Evolutionary conservation across 306 rosid genomes (phyloP), one percentile per base, ranked within the genome.

Genomic region (Calophaca sinica): DNA sequence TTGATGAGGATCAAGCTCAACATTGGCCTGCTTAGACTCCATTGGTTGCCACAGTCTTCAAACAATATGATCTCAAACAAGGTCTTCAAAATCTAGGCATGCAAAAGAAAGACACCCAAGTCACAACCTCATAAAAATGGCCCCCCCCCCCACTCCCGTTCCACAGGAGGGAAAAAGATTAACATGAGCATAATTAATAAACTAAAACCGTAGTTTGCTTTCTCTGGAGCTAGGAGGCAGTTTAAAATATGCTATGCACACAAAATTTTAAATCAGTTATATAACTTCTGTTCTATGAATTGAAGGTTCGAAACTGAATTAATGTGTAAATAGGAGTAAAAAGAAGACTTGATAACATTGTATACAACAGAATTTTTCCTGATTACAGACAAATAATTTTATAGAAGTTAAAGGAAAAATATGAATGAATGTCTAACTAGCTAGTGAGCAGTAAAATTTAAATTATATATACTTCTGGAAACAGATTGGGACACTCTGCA

Each of bases 21-120:
- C 96, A 94, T 94, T 55, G 98, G 97, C 82, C 96, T 89, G 88
- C 98, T 94, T 79, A 94, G 88, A 83, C 92, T 88, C 97, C 97
- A 91, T 72, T 94, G 98, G 83, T 94, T 94, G 75, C 93, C 90
- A 77, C 94, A 86, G 70, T 94, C 98, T 83, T 91, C 98, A 33
- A 94, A 94, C 76, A 94, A 57, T 78, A 91, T 87, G 59, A 94
- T 94, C 87, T 94, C 98, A 81, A 94, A 94, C 42, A 94, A 87
- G 70, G 97, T 88, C 90, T 89, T 94, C 85, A 91, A 83, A 73
- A 94, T 83, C 98, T 94, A 70, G 51, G 48, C 13, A 81, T 44
- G 84, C 54, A 74, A 69, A 72, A 77, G 72, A 76, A 49, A 75
- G 66, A 81, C 13, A 76, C 55, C 32, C 75, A 77, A 69, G 78